Evolutionary conservation across 2,329 filamentous ascomycete species (phyloP).

Genomic region (Fusarium robinianum): DNA sequence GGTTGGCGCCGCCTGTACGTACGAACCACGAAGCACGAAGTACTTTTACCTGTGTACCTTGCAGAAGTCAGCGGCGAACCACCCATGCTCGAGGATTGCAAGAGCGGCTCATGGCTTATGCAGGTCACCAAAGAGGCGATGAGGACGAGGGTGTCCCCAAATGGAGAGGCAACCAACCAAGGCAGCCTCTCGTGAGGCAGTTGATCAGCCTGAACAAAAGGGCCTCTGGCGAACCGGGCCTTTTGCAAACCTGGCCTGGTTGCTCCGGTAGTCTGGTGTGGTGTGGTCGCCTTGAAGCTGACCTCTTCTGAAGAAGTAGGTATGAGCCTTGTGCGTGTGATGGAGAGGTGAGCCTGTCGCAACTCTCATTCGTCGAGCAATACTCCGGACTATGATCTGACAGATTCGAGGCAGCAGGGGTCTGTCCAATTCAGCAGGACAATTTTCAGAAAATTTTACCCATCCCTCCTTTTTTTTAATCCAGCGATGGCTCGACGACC

Average conservation of each 20-base stretch:
- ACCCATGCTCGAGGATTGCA: background rate
- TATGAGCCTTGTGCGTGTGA: no score
- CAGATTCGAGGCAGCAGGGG: conserved; percentile 19
- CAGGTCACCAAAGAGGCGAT: conserved; percentile 21
- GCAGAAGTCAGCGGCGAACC: conserved; percentile 18
- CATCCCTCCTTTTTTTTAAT: conserved; percentile 19
- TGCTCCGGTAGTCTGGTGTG: no score
- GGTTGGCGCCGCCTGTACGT: conserved; percentile 5
- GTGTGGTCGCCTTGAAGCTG: conserved; percentile 20
- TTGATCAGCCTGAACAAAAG: conserved; percentile 13
- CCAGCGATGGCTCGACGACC: conserved; percentile 14
- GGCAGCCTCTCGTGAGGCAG: conserved; percentile 23
- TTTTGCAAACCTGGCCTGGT: no score
- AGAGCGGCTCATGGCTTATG: conserved; percentile 15
- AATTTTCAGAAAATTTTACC: conserved; percentile 14
- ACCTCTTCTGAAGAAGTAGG: conserved; percentile 21
- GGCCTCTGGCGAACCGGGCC: no score
- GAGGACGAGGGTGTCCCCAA: conserved; percentile 4
- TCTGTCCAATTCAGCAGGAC: no score
- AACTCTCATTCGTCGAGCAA: conserved; percentile 27
- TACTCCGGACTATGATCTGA: conserved; percentile 32
- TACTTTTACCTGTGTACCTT: conserved; percentile 26
- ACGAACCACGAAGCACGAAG: no score
- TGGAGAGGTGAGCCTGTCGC: conserved; percentile 21
- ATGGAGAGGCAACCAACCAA: no score